Percentiles rank a stretch among this genome's conserved stretches.
phyloP scores from a whole-genome alignment of 2,329 filamentous ascomycete genomes.

The Diatrype stigma region DNA sequence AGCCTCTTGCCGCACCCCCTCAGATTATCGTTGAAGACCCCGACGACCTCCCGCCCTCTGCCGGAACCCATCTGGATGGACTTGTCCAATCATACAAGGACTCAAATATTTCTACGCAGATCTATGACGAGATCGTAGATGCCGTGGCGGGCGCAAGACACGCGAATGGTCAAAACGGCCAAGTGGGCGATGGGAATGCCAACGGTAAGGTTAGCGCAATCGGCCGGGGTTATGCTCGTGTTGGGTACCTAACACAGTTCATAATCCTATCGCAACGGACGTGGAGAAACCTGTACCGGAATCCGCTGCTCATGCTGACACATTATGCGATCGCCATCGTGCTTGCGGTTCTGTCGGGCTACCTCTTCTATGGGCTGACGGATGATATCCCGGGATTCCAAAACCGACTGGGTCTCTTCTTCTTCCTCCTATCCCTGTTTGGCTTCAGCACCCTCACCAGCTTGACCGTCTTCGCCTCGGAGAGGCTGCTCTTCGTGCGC shows the following conservation, averaged over 20 bases:
- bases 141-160: conserved; percentile 61
- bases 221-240: conserved; percentile 75
- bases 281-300: conserved; percentile 96
- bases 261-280: conserved; percentile 83
- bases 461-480: conserved; percentile 86
- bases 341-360: conserved; percentile 89
- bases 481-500: conserved; percentile 84
- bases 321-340: conserved; percentile 97
- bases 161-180: conserved; percentile 62
- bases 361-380: conserved; percentile 91
- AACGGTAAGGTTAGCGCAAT: conserved; percentile 55
- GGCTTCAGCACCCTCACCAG: conserved; percentile 95
- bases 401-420: conserved; percentile 93
- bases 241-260: conserved; percentile 80
- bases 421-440: conserved; percentile 92
- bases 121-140: conserved; percentile 73
- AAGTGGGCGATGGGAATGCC: conserved; percentile 35
- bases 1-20: conserved; percentile 43
- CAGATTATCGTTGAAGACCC: conserved; percentile 65
- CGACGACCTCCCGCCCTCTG: conserved; percentile 57
- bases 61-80: conserved; percentile 75
- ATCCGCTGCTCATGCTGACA: conserved; percentile 96
- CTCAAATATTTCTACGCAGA: conserved; percentile 71
- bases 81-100: conserved; percentile 71
- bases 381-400: conserved; percentile 98